phyloP scores from a whole-genome alignment of 345 rosid genomes.

The Acer negundo region DNA sequence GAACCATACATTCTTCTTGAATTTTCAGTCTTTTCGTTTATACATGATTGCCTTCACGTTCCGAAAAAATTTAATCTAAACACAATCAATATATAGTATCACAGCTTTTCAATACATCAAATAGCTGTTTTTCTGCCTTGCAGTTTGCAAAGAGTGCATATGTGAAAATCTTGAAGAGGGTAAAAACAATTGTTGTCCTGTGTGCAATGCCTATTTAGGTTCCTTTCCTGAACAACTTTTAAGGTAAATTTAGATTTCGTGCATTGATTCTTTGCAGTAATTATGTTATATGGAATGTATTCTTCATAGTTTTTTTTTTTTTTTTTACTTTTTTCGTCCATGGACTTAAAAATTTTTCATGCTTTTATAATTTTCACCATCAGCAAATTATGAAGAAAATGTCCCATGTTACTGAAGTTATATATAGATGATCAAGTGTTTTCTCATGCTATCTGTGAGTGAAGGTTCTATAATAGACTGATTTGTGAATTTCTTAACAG shows the following conservation, averaged over 20 bases:
- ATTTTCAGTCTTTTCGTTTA: background rate
- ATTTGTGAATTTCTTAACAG: conserved; percentile 5
- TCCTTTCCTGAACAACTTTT: conserved; percentile 15
- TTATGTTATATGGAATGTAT: background rate
- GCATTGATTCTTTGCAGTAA: background rate
- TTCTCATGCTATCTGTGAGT: background rate
- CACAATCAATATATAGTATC: background rate
- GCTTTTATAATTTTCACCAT: background rate
- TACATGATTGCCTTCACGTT: background rate
- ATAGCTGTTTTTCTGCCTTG: background rate
- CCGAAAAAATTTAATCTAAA: background rate
- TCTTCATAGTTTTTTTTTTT: background rate
- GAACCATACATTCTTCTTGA: background rate
- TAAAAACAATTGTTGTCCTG: conserved; percentile 5
- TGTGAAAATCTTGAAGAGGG: conserved; percentile 8
- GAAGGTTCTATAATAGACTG: background rate
- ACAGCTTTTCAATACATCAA: background rate
- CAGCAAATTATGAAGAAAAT: background rate
- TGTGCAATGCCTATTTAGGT: conserved; percentile 18
- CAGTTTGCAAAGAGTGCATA: conserved; percentile 21
- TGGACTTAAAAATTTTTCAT: background rate
- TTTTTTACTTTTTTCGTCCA: too few species aligned
- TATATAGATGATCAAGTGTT: background rate
- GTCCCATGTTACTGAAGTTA: background rate
- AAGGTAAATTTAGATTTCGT: conserved; percentile 1